Conservation (phyloP, 345 rosid genomes). For the Aquilaria sinensis region DNA sequence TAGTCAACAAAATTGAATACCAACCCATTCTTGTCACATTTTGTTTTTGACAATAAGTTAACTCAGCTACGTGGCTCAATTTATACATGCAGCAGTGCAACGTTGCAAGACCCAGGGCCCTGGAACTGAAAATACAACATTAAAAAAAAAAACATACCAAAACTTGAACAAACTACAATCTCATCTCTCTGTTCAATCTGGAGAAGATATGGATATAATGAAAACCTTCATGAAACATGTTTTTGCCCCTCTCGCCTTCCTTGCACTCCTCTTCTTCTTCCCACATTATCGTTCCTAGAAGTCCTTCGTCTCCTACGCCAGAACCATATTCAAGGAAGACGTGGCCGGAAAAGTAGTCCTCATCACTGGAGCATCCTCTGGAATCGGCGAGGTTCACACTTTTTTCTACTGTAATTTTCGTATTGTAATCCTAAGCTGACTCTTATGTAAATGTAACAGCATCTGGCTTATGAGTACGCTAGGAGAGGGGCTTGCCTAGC, state of each 20-base stretch:
- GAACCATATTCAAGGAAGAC: slow-evolving; percentile 30
- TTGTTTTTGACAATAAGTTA: background rate
- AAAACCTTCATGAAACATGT: slow-evolving; percentile 25
- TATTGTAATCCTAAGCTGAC: no score
- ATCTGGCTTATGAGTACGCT: slow-evolving; percentile 56
- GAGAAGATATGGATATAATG: slow-evolving; percentile 24
- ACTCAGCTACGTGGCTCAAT: slow-evolving; percentile 15
- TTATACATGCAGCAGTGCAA: slow-evolving; percentile 21
- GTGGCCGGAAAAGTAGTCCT: slow-evolving; percentile 60
- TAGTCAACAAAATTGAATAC: no score
- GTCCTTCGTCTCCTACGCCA: slow-evolving; percentile 15
- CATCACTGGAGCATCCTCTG: slow-evolving; percentile 65
- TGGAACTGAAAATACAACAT: no score
- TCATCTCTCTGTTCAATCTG: background rate
- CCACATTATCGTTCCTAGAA: slow-evolving; percentile 37
- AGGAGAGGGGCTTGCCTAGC: slow-evolving; percentile 55
- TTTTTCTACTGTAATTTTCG: background rate
- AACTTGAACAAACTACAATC: background rate
- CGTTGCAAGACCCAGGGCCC: slow-evolving; percentile 5
- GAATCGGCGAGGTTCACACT: slow-evolving; percentile 52
- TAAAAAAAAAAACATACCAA: background rate
- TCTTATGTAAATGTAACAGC: slow-evolving; percentile 11
- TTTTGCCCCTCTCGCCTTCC: slow-evolving; percentile 18
- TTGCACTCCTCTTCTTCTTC: slow-evolving; percentile 30
- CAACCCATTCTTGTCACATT: no score